A percentile compares a stretch with the other conserved stretches of the same genome.
Evolutionary conservation across 352 stramenopile genomes (phyloP).

Genomic region (Globisporangium nodosum): DNA sequence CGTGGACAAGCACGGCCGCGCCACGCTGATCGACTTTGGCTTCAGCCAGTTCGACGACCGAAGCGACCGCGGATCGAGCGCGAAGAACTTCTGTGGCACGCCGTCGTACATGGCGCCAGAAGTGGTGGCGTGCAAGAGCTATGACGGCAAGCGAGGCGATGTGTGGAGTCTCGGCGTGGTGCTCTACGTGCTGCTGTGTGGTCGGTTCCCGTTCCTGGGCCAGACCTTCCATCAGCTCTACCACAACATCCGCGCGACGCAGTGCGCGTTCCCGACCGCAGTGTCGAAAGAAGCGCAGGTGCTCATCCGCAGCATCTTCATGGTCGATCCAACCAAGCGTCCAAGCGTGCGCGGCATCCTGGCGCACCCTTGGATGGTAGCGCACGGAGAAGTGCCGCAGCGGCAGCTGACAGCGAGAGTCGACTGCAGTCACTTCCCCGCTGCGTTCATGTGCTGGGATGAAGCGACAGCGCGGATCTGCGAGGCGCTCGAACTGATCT

Average conservation of each 20-base stretch:
- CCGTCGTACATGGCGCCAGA: conserved; percentile 80
- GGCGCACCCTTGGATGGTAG: conserved; percentile 31
- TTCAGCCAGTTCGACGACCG: conserved; percentile 45
- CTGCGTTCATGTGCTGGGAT: conserved; percentile 21
- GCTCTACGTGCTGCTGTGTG: conserved; percentile 41
- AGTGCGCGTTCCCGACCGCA: conserved; percentile 9
- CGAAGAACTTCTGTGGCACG: conserved; percentile 74
- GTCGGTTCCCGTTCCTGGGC: conserved; percentile 81
- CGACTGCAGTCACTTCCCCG: not conserved
- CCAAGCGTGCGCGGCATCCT: conserved; percentile 27
- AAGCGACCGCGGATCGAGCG: conserved; percentile 4
- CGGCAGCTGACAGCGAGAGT: not conserved
- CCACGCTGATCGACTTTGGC: conserved; percentile 63
- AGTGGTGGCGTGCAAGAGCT: conserved; percentile 43
- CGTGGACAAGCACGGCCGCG: conserved; percentile 26
- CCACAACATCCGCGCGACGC: conserved; percentile 22
- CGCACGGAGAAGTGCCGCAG: not conserved
- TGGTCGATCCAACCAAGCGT: conserved; percentile 34
- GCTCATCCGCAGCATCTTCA: conserved; percentile 40
- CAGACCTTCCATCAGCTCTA: conserved; percentile 43
- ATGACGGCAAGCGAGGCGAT: conserved; percentile 47
- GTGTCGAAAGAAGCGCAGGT: conserved; percentile 35
- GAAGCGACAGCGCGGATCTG: conserved; percentile 9
- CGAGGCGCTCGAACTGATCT: conserved; percentile 17
- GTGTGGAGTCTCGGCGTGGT: conserved; percentile 59